Percentiles rank a stretch among this genome's conserved stretches.
phyloP scores from a whole-genome alignment of 208 protist species.

The Dictyostelium gargantuum region DNA sequence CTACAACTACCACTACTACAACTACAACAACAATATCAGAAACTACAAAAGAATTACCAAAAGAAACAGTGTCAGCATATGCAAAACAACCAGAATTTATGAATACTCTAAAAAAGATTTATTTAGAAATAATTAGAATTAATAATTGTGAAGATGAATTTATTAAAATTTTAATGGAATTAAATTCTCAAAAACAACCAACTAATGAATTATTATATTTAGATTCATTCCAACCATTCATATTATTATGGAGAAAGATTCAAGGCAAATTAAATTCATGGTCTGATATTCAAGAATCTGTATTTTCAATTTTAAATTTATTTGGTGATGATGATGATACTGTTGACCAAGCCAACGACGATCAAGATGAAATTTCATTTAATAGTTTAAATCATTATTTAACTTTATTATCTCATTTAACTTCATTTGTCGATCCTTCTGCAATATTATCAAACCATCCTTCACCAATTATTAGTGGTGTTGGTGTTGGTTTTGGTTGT shows the following conservation, averaged over 20 bases:
- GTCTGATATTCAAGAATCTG: neutral
- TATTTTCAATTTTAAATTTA: neutral
- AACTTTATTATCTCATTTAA: neutral
- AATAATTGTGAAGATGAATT: neutral
- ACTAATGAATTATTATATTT: neutral
- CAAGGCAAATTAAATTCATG: neutral
- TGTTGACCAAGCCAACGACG: neutral
- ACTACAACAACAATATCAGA: no score
- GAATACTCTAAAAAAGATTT: neutral
- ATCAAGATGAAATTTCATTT: neutral
- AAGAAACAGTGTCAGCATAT: neutral
- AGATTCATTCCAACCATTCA: neutral
- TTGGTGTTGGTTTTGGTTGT: neutral
- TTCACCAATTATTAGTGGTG: neutral
- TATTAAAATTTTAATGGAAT: neutral
- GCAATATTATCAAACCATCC: neutral
- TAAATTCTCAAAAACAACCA: neutral
- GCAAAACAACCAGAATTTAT: neutral
- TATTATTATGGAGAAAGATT: slow-evolving; percentile 1
- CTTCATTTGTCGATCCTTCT: neutral
- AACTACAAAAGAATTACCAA: neutral
- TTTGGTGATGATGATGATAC: neutral
- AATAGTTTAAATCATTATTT: neutral
- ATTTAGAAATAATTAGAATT: slow-evolving; percentile 40
- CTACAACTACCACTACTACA: no score